These are phyloP conservation scores for Trichomonas gallinae DNA, from an alignment of 208 protist genomes.

Conservation along the genomic window DNA sequence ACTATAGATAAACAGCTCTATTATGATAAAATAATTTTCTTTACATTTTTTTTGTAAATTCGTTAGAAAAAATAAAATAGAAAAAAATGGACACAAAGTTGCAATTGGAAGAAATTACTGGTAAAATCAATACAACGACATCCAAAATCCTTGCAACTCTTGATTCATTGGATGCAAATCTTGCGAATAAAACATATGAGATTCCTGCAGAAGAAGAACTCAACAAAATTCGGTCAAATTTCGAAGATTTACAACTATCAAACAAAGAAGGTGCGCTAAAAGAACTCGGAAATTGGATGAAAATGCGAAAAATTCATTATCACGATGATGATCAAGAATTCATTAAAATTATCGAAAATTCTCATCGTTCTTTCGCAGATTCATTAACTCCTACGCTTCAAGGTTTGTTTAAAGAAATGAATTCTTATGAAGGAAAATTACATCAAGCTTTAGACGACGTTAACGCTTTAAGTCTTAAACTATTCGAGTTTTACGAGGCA, in stretches of 20 bases:
- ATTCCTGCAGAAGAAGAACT: background rate
- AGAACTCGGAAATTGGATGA: background rate
- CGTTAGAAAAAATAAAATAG: background rate
- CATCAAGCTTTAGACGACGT: background rate
- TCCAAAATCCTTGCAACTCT: background rate
- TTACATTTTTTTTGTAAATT: background rate
- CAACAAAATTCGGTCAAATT: background rate
- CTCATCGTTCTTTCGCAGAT: background rate
- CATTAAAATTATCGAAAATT: background rate
- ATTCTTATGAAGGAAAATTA: background rate
- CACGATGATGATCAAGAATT: background rate
- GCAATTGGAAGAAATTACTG: background rate
- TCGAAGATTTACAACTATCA: background rate
- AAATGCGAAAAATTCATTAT: background rate
- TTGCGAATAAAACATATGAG: background rate
- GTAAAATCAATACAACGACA: background rate
- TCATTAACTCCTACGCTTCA: background rate
- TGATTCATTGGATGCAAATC: background rate
- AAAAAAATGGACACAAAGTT: background rate
- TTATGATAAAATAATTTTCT: background rate
- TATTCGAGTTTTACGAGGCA: background rate
- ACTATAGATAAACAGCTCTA: background rate
- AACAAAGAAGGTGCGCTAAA: background rate
- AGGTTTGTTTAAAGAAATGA: background rate
- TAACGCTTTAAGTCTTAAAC: background rate